Conservation (phyloP, 2,329 filamentous ascomycete species). For the Botrytis sinoallii region DNA sequence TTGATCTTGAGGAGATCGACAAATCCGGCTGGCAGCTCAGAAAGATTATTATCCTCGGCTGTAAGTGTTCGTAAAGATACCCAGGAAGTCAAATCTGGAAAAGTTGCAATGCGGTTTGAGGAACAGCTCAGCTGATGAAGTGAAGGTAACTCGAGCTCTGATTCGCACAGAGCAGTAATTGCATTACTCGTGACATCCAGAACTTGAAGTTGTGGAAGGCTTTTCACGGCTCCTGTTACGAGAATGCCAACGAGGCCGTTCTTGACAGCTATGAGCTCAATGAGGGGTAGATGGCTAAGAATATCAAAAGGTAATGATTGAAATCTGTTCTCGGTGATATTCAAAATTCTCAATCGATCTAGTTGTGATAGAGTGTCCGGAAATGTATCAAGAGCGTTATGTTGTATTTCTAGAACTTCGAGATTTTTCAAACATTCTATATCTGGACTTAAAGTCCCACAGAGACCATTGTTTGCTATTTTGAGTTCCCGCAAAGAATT, state of each 20-base stretch:
- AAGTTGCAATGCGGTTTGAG: conserved; percentile 69
- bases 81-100: conserved; percentile 78
- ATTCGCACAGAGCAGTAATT: conserved; percentile 44
- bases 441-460: conserved; percentile 62
- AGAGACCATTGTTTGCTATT: conserved; percentile 72
- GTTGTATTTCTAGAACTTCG: conserved; percentile 77
- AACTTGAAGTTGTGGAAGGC: conserved; percentile 64
- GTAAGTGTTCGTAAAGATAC: conserved; percentile 67
- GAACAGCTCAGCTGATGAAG: conserved; percentile 74
- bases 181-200: conserved; percentile 78
- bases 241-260: conserved; percentile 75
- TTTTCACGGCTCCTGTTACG: conserved; percentile 59
- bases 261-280: conserved; percentile 70
- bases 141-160: conserved; percentile 52
- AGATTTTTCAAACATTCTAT: conserved; percentile 65
- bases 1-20: conserved; percentile 63
- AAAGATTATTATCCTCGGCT: conserved; percentile 78
- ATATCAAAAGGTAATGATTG: conserved; percentile 66
- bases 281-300: conserved; percentile 65
- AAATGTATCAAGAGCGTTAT: conserved; percentile 72
- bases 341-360: conserved; percentile 67
- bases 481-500: conserved; percentile 72
- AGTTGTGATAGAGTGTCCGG: conserved; percentile 67
- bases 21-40: conserved; percentile 73
- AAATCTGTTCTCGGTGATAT: conserved; percentile 77